Conservation (phyloP, 2,329 filamentous ascomycete genomes). For the Colletotrichum kahawae region DNA sequence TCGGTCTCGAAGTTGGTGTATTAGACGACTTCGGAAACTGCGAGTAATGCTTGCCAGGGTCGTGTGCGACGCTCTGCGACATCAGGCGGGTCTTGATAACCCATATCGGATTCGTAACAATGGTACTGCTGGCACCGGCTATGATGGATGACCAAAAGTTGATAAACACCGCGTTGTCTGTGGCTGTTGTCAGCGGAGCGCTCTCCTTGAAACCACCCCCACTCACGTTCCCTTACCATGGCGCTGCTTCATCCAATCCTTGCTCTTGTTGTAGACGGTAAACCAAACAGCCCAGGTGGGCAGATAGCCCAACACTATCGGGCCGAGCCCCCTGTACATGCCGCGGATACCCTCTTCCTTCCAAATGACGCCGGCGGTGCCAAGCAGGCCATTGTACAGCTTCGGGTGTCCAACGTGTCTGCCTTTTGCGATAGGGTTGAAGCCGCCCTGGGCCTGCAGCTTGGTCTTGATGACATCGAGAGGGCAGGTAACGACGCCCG, state of each 20-base stretch:
- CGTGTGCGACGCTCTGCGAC: conserved; percentile 76
- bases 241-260: conserved; percentile 71
- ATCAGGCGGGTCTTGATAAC: conserved; percentile 98
- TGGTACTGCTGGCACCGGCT: conserved; percentile 89
- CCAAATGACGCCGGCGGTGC: conserved; percentile 87
- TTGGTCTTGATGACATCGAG: conserved; percentile 99
- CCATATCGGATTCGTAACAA: conserved; percentile 98
- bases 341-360: conserved; percentile 86
- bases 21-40: conserved; percentile 53
- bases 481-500: conserved; percentile 92
- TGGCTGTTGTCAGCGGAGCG: conserved; percentile 21
- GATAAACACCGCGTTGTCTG: conserved; percentile 78
- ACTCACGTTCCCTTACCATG: conserved; percentile 54
- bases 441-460: conserved; percentile 91
- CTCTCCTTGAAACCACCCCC: background rate
- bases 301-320: conserved; percentile 93
- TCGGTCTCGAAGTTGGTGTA: conserved; percentile 60
- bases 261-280: conserved; percentile 92
- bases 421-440: conserved; percentile 58
- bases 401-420: conserved; percentile 54
- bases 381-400: conserved; percentile 86
- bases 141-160: conserved; percentile 90
- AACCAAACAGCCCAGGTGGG: conserved; percentile 99
- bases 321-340: conserved; percentile 91
- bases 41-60: conserved; percentile 51